Evolutionary conservation across 2,329 filamentous ascomycete species (phyloP).

Genomic region (Pseudogymnoascus sp.): DNA sequence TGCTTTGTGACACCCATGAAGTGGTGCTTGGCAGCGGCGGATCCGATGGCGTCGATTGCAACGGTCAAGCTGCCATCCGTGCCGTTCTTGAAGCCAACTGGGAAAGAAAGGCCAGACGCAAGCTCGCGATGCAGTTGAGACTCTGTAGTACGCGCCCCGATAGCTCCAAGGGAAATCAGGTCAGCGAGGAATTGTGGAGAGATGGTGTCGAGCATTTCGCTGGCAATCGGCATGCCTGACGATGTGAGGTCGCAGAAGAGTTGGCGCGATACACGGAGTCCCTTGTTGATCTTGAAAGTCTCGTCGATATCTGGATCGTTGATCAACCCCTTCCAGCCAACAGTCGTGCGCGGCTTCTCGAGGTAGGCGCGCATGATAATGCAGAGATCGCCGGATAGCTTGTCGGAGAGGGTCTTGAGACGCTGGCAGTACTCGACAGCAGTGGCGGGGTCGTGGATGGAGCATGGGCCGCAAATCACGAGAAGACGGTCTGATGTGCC

Average conservation of each 20-base stretch:
- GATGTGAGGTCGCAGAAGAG: conserved; percentile 86
- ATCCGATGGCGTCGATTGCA: conserved; percentile 91
- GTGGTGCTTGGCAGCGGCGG: conserved; percentile 78
- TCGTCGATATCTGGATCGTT: conserved; percentile 98
- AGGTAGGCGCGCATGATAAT: conserved; percentile 99
- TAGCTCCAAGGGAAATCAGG: conserved; percentile 88
- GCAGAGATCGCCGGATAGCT: conserved; percentile 74
- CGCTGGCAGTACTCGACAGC: conserved; percentile 83
- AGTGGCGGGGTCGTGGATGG: conserved; percentile 84
- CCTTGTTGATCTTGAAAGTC: conserved; percentile 98
- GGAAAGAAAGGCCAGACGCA: conserved; percentile 90
- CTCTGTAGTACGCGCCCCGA: conserved; percentile 93
- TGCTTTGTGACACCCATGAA: conserved; percentile 99
- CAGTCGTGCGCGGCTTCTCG: conserved; percentile 95
- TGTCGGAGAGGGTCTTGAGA: conserved; percentile 69
- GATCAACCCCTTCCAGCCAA: conserved; percentile 98
- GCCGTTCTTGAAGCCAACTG: conserved; percentile 98
- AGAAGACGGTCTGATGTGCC: conserved; percentile 65
- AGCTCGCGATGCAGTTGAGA: conserved; percentile 94
- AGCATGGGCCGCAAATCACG: conserved; percentile 92
- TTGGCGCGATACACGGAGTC: conserved; percentile 82
- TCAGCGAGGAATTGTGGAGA: conserved; percentile 96
- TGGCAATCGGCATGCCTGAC: conserved; percentile 87
- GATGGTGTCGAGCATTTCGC: conserved; percentile 98
- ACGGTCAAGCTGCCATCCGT: conserved; percentile 88